A percentile compares a stretch with the other conserved stretches of the same genome.
phyloP scores from a whole-genome alignment of 306 rosid species.

The Vigna nakashimae region DNA sequence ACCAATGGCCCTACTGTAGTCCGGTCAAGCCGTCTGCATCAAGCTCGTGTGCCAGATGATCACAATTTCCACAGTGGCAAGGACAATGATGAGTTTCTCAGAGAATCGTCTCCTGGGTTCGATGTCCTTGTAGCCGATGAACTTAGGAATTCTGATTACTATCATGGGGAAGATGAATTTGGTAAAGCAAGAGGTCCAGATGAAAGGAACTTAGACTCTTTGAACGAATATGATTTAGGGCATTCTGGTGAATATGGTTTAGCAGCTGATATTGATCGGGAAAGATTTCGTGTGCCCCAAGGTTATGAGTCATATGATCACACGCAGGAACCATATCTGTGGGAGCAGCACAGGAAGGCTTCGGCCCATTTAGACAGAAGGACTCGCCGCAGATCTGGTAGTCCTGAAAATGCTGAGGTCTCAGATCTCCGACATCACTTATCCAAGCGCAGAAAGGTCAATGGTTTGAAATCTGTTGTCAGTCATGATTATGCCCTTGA shows the following conservation, averaged over 20 bases:
- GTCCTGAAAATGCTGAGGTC: slow-evolving; percentile 74
- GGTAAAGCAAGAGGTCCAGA: slow-evolving; percentile 75
- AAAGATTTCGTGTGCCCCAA: slow-evolving; percentile 59
- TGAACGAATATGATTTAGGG: slow-evolving; percentile 72
- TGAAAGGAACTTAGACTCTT: slow-evolving; percentile 69
- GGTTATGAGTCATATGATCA: slow-evolving; percentile 75
- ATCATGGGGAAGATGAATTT: slow-evolving; percentile 74
- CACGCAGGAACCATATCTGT: slow-evolving; percentile 70
- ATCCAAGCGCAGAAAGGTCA: slow-evolving; percentile 78
- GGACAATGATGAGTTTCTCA: slow-evolving; percentile 83
- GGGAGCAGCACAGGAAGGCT: slow-evolving; percentile 81
- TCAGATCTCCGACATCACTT: slow-evolving; percentile 78
- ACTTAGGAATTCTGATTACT: slow-evolving; percentile 79
- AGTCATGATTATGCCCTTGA: slow-evolving; percentile 59
- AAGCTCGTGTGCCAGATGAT: slow-evolving; percentile 65
- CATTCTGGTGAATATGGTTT: slow-evolving; percentile 69
- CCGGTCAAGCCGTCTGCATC: slow-evolving; percentile 57
- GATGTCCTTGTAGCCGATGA: slow-evolving; percentile 99
- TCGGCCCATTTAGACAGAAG: slow-evolving; percentile 69
- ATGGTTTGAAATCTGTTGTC: slow-evolving; percentile 86
- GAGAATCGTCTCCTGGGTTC: slow-evolving; percentile 98
- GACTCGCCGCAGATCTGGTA: slow-evolving; percentile 65
- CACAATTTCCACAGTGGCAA: slow-evolving; percentile 79
- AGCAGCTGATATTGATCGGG: slow-evolving; percentile 71
- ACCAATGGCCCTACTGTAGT: slow-evolving; percentile 57